These are phyloP conservation scores for Trichoderma sp. DNA, from an alignment of 2,329 filamentous ascomycete species.

Conservation along the genomic window DNA sequence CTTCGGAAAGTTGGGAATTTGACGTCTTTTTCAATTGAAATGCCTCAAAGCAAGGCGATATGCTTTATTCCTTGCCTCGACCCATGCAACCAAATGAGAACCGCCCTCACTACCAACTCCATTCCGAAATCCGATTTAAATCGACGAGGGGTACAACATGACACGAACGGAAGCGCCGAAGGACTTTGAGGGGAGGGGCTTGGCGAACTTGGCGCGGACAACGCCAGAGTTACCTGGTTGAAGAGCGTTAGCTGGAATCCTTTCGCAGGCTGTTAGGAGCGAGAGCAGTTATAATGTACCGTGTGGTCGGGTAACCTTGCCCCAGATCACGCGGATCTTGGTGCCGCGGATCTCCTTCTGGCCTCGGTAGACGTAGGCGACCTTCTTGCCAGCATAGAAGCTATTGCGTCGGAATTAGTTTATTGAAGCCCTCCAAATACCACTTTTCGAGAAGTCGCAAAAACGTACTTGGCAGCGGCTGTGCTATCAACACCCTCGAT, in stretches of 20 bases:
- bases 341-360: conserved; percentile 93
- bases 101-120: conserved; percentile 65
- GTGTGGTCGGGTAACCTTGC: conserved; percentile 95
- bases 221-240: conserved; percentile 88
- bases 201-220: conserved; percentile 95
- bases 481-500: conserved; percentile 96
- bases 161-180: conserved; percentile 95
- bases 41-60: conserved; percentile 56
- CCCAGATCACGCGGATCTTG: conserved; percentile 99
- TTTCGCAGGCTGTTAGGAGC: neutral
- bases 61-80: conserved; percentile 60
- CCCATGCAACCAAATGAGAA: conserved; percentile 63
- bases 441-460: neutral
- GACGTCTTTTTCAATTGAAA: conserved; percentile 54
- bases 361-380: conserved; percentile 97
- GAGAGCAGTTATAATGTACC: conserved; percentile 58
- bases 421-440: neutral
- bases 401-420: conserved; percentile 41
- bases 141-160: conserved; percentile 97
- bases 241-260: conserved; percentile 8
- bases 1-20: conserved; percentile 39
- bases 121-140: conserved; percentile 68
- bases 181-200: conserved; percentile 93
- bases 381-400: conserved; percentile 99
- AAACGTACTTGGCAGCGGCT: conserved; percentile 78